These are phyloP conservation scores for Pulveroboletus ravenelii DNA, from an alignment of 768 basidiomycete species.

Conservation along the genomic window DNA sequence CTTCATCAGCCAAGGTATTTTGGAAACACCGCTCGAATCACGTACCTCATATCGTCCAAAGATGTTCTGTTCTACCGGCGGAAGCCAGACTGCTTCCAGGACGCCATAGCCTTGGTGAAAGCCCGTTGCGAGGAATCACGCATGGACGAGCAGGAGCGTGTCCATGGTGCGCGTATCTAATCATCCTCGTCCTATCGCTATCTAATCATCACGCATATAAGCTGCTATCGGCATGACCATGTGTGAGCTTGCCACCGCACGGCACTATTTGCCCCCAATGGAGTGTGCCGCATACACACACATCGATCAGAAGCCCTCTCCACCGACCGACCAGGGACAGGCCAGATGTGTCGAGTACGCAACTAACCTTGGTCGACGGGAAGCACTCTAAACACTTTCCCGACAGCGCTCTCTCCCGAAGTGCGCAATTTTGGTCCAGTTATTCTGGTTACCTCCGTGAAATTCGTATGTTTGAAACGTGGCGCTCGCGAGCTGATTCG, in stretches of 20 bases:
- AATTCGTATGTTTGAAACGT: conserved; percentile 50
- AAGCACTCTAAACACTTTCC: not conserved
- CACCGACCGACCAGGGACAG: conserved; percentile 24
- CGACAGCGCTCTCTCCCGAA: conserved; percentile 63
- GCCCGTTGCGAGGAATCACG: conserved; percentile 52
- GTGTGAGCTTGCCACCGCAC: conserved; percentile 74
- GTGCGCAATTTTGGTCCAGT: conserved; percentile 81
- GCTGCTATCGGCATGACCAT: conserved; percentile 76
- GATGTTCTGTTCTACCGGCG: conserved; percentile 41
- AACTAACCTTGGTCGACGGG: not conserved
- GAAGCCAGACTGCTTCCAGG: conserved; percentile 62
- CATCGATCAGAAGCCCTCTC: not conserved
- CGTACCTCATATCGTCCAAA: conserved; percentile 20
- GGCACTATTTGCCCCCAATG: conserved; percentile 59
- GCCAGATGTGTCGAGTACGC: conserved; percentile 52
- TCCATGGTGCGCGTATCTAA: conserved; percentile 42
- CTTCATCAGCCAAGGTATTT: conserved; percentile 14
- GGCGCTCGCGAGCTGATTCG: conserved; percentile 1
- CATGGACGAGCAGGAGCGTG: conserved; percentile 54
- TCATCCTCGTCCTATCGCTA: not conserved
- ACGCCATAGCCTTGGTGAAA: conserved; percentile 44
- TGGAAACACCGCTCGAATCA: conserved; percentile 2
- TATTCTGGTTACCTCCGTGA: conserved; percentile 82
- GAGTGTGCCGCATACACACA: conserved; percentile 45
- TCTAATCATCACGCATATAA: conserved; percentile 32